phyloP scores from a whole-genome alignment of 148 eudicot species.

The Pharnaceum exiguum region DNA sequence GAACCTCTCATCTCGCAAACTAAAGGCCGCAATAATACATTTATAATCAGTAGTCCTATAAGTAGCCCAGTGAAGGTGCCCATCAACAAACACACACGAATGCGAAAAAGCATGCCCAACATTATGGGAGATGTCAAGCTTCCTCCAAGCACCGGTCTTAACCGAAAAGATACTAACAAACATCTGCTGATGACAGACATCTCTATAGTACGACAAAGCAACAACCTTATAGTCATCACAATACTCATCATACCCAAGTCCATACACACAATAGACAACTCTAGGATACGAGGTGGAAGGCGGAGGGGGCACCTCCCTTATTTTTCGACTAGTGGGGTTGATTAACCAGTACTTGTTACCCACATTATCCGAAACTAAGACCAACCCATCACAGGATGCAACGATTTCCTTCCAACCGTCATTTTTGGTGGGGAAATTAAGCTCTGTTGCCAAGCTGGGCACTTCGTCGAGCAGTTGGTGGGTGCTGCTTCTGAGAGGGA shows the following conservation, averaged over 20 bases:
- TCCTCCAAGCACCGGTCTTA: slow-evolving; percentile 15
- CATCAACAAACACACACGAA: slow-evolving; percentile 6
- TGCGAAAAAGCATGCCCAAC: not conserved
- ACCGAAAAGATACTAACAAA: slow-evolving; percentile 19
- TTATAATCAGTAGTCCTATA: not conserved
- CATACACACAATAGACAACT: not conserved
- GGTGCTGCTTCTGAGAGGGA: no score
- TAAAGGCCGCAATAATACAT: slow-evolving; percentile 9
- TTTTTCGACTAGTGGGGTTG: slow-evolving; percentile 9
- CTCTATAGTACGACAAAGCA: not conserved
- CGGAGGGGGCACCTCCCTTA: slow-evolving; percentile 1
- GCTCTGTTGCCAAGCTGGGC: no score
- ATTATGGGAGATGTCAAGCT: slow-evolving; percentile 12
- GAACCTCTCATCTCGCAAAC: slow-evolving; percentile 12
- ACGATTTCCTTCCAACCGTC: no score
- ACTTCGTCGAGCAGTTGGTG: no score
- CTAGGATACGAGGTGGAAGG: not conserved
- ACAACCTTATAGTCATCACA: slow-evolving; percentile 19
- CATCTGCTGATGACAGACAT: not conserved
- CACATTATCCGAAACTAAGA: not conserved
- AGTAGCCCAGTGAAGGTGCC: slow-evolving; percentile 10
- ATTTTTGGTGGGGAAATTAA: no score
- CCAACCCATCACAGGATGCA: no score
- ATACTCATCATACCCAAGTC: slow-evolving; percentile 17
- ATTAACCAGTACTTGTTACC: not conserved